phyloP scores from a whole-genome alignment of 75 land plant genomes.

The Sequoia sempervirens region DNA sequence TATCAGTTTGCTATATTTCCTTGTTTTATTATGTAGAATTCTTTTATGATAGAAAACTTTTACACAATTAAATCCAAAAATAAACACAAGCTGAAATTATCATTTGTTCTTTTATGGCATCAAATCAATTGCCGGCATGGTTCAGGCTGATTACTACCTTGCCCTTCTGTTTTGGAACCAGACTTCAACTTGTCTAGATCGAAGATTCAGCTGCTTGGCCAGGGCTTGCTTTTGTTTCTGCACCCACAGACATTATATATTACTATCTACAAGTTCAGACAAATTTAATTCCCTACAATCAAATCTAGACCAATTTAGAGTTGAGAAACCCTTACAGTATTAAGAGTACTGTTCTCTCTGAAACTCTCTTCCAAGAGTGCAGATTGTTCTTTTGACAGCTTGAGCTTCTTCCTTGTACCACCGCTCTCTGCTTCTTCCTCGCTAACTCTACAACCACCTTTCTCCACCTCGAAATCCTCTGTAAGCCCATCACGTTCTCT shows the following conservation, averaged over 20 bases:
- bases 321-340: slow-evolving; percentile 17
- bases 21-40: no score
- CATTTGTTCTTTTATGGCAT: no score
- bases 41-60: no score
- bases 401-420: slow-evolving; percentile 53
- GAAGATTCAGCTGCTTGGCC: slow-evolving; percentile 47
- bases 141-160: slow-evolving; percentile 22
- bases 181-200: slow-evolving; percentile 71
- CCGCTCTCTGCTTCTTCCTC: slow-evolving; percentile 50
- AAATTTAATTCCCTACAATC: not conserved
- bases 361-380: slow-evolving; percentile 71
- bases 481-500: slow-evolving; percentile 12
- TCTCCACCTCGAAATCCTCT: slow-evolving; percentile 10
- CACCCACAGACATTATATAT: not conserved
- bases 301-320: not conserved
- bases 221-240: slow-evolving; percentile 61
- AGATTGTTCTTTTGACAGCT: slow-evolving; percentile 66
- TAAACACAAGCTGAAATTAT: no score
- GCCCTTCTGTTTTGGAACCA: slow-evolving; percentile 86
- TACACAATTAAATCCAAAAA: no score
- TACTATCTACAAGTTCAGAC: not conserved
- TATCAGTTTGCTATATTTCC: no score
- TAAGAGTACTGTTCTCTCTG: slow-evolving; percentile 68
- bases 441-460: slow-evolving; percentile 17
- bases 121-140: not conserved